Evolutionary conservation across 495 filamentous ascomycete species (phyloP).

Genomic region (Penicillium silybi): DNA sequence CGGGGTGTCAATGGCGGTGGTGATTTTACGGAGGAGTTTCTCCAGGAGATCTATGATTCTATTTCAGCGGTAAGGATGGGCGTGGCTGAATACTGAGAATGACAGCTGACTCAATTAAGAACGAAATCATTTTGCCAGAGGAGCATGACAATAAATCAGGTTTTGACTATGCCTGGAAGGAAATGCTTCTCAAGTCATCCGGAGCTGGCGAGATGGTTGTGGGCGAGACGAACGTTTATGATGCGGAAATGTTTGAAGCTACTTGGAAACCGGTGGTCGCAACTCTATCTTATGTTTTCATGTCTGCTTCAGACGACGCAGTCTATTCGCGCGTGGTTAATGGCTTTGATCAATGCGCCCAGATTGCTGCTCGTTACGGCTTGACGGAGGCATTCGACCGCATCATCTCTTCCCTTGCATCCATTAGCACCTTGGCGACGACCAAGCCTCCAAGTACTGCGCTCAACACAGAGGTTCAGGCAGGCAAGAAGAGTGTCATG

Average conservation of each 20-base stretch:
- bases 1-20: slow-evolving; percentile 81
- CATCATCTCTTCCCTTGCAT: slow-evolving; percentile 81
- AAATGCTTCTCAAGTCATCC: slow-evolving; percentile 82
- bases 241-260: slow-evolving; percentile 95
- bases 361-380: slow-evolving; percentile 82
- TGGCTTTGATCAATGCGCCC: slow-evolving; percentile 93
- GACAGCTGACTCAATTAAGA: slow-evolving; percentile 22
- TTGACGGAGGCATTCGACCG: slow-evolving; percentile 85
- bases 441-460: slow-evolving; percentile 71
- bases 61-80: slow-evolving; percentile 54
- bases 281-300: slow-evolving; percentile 95
- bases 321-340: slow-evolving; percentile 91
- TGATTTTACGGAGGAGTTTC: slow-evolving; percentile 81
- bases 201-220: slow-evolving; percentile 67
- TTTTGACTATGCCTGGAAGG: slow-evolving; percentile 96
- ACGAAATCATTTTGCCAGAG: slow-evolving; percentile 95
- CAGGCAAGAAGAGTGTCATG: slow-evolving; percentile 90
- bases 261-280: slow-evolving; percentile 95
- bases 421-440: slow-evolving; percentile 81
- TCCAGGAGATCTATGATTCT: slow-evolving; percentile 83
- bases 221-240: slow-evolving; percentile 90
- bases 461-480: slow-evolving; percentile 95
- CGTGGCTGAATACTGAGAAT: not conserved
- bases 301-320: slow-evolving; percentile 96
- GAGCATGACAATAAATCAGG: slow-evolving; percentile 95